Conservation (phyloP, 805 yeast genomes). For the Alloascoidea africana region DNA sequence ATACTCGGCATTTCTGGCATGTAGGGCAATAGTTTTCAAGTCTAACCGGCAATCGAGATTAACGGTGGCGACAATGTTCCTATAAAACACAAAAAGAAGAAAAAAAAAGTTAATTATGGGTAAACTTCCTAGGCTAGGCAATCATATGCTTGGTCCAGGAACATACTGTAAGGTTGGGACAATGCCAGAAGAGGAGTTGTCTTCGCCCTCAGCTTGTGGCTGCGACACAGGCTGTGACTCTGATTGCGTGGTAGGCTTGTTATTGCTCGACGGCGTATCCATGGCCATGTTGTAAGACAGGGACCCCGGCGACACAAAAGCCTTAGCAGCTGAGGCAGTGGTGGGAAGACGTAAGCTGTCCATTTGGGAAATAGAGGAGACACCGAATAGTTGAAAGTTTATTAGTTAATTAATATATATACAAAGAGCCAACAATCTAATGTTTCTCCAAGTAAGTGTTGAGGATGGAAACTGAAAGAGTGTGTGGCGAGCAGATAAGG, state of each 20-base stretch:
- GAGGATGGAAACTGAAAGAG: neutral
- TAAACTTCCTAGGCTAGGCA: too few relatives aligned
- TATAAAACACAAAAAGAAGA: constrained; percentile 14
- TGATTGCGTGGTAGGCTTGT: too few relatives aligned
- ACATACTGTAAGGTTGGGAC: constrained; percentile 69
- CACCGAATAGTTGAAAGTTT: neutral
- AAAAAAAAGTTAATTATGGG: neutral
- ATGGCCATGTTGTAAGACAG: constrained; percentile 45
- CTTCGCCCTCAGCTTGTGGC: constrained; percentile 27
- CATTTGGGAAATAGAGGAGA: constrained; percentile 25
- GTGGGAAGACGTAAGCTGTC: constrained; percentile 65
- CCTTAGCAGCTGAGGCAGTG: constrained; percentile 63
- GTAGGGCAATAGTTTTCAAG: constrained; percentile 91
- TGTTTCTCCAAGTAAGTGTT: too few relatives aligned
- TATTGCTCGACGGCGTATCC: constrained; percentile 12
- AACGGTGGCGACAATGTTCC: constrained; percentile 95
- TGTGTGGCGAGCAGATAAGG: neutral
- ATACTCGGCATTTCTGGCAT: constrained; percentile 98
- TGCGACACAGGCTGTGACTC: too few relatives aligned
- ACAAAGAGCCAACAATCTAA: too few relatives aligned
- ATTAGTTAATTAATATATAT: too few relatives aligned
- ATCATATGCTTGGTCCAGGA: too few relatives aligned
- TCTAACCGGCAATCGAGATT: constrained; percentile 92
- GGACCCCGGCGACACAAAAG: constrained; percentile 53
- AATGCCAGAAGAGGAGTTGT: constrained; percentile 80